A percentile compares a stretch with the other conserved stretches of the same genome.
Evolutionary conservation across 805 yeast genomes (phyloP).

Genomic region (Starmera quercuum): DNA sequence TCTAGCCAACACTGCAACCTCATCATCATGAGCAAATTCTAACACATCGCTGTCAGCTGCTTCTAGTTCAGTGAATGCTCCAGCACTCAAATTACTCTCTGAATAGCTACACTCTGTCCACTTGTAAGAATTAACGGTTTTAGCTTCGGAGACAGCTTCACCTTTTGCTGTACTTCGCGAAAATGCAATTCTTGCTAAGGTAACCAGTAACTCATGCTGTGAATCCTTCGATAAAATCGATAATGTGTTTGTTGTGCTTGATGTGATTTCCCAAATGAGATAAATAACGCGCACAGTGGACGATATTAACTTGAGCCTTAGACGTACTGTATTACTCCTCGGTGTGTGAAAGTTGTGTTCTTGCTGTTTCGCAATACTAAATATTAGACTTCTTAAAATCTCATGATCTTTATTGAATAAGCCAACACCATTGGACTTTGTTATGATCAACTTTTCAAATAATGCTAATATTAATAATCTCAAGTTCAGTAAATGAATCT

Average conservation of each 20-base stretch:
- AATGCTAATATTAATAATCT: conserved; percentile 38
- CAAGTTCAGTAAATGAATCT: conserved; percentile 33
- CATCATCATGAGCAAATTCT: conserved; percentile 54
- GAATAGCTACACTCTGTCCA: too few relatives aligned
- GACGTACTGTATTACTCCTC: conserved; percentile 14
- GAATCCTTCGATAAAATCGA: conserved; percentile 23
- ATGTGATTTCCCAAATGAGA: conserved; percentile 17
- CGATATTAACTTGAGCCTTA: conserved; percentile 14
- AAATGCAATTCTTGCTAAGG: conserved; percentile 46
- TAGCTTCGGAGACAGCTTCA: conserved; percentile 30
- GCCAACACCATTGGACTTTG: conserved; percentile 7
- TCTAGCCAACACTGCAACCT: conserved; percentile 60
- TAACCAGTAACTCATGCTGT: conserved; percentile 38
- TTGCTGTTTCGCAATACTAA: conserved; percentile 24
- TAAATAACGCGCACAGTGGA: conserved; percentile 12
- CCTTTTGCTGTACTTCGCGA: conserved; percentile 34
- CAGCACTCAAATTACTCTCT: conserved; percentile 28
- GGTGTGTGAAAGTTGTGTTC: conserved; percentile 21
- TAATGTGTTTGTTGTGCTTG: conserved; percentile 1
- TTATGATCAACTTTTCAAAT: conserved; percentile 34
- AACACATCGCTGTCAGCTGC: conserved; percentile 47
- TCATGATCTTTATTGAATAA: conserved; percentile 17
- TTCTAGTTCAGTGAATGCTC: conserved; percentile 32
- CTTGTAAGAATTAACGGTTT: conserved; percentile 25
- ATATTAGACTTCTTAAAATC: conserved; percentile 14